A percentile compares a stretch with the other conserved stretches of the same genome.
Evolutionary conservation across 495 filamentous ascomycete species (phyloP).

Genomic region (Lentithecium fluviatile): DNA sequence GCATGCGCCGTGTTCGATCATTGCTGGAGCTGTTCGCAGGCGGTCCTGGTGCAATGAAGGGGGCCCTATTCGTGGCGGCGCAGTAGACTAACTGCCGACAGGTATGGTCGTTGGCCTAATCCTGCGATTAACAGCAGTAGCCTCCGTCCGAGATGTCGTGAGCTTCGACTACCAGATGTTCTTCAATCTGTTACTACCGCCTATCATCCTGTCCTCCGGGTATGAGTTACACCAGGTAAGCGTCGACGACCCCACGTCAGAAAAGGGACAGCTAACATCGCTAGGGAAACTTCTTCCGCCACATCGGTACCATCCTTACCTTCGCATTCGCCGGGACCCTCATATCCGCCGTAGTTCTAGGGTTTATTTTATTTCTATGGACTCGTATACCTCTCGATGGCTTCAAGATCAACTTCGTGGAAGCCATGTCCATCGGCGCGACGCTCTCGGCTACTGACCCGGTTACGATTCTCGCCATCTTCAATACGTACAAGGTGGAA

Average conservation of each 20-base stretch:
- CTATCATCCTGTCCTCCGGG: slow-evolving; percentile 94
- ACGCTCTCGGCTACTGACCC: slow-evolving; percentile 96
- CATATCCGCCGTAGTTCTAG: slow-evolving; percentile 91
- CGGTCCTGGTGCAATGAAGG: no score
- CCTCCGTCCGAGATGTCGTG: slow-evolving; percentile 80
- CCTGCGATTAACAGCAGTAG: slow-evolving; percentile 72
- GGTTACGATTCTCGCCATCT: slow-evolving; percentile 95
- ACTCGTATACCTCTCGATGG: slow-evolving; percentile 82
- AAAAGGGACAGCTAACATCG: neutral
- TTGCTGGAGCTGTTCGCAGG: no score
- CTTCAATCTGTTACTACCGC: slow-evolving; percentile 95
- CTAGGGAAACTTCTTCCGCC: slow-evolving; percentile 91
- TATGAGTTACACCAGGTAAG: slow-evolving; percentile 88
- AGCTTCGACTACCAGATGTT: slow-evolving; percentile 99
- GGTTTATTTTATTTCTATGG: slow-evolving; percentile 82
- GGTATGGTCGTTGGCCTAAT: slow-evolving; percentile 95
- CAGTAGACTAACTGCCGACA: slow-evolving; percentile 41
- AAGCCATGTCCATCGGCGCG: slow-evolving; percentile 92
- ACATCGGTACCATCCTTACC: slow-evolving; percentile 96
- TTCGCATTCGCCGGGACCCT: slow-evolving; percentile 98
- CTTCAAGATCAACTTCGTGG: slow-evolving; percentile 81
- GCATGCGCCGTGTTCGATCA: neutral
- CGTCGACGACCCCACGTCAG: neutral
- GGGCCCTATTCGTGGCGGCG: no score
- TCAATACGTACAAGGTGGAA: slow-evolving; percentile 98